Conservation (phyloP, 805 yeast species). For the Yamadazyma olivae region DNA sequence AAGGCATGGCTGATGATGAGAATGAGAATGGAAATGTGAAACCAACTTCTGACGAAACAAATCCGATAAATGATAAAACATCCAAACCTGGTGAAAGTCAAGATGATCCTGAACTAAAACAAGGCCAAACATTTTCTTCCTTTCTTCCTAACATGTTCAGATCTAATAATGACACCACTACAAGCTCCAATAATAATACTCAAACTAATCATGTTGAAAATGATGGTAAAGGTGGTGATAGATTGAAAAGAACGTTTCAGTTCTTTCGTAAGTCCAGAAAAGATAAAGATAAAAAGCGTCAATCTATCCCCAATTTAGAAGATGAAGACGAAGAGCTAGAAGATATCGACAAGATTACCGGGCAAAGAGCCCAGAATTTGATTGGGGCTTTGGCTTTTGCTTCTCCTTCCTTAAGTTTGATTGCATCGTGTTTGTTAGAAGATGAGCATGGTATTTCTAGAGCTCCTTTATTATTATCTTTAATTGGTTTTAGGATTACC, state of each 20-base stretch:
- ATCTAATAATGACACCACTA: not conserved
- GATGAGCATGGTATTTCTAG: slow-evolving; percentile 77
- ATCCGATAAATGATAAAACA: not conserved
- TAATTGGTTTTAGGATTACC: slow-evolving; percentile 63
- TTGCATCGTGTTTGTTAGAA: slow-evolving; percentile 69
- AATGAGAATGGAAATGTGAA: slow-evolving; percentile 1
- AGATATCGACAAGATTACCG: slow-evolving; percentile 24
- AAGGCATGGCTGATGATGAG: not conserved
- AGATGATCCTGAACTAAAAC: not conserved
- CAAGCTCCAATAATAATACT: not conserved
- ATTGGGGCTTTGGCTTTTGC: slow-evolving; percentile 54
- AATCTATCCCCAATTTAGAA: slow-evolving; percentile 14
- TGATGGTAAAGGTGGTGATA: not conserved
- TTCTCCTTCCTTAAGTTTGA: slow-evolving; percentile 68
- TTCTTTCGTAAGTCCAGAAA: slow-evolving; percentile 22
- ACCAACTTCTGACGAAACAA: too few species aligned
- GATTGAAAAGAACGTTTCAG: slow-evolving; percentile 16
- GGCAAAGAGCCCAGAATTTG: slow-evolving; percentile 34
- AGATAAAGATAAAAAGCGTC: slow-evolving; percentile 18
- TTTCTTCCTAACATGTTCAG: slow-evolving; percentile 16
- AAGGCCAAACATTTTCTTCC: slow-evolving; percentile 13
- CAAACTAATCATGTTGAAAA: too few species aligned
- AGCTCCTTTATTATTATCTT: slow-evolving; percentile 77
- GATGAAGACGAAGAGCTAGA: slow-evolving; percentile 12
- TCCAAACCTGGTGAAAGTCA: not conserved